Percentiles rank a stretch among this genome's conserved stretches.
Evolutionary conservation across 345 rosid species (phyloP).

Genomic region (Nasturtium officinale): DNA sequence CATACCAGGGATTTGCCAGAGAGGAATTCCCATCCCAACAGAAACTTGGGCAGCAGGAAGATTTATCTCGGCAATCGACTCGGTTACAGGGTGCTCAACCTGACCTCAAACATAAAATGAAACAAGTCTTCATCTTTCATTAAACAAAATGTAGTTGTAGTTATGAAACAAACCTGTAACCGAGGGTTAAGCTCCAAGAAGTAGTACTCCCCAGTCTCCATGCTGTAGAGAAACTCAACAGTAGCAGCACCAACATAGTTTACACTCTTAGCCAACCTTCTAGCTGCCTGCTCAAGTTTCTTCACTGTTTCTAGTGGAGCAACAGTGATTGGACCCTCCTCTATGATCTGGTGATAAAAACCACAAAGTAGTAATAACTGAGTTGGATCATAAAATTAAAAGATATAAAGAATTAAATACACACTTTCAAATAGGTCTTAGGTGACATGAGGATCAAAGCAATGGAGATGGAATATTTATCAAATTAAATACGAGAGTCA

Average conservation of each 20-base stretch:
- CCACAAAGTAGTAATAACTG: too few relatives aligned
- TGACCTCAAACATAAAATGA: slow-evolving; percentile 37
- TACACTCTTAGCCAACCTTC: slow-evolving; percentile 93
- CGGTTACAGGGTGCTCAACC: slow-evolving; percentile 99
- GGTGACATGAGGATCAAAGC: too few relatives aligned
- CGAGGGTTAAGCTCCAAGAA: slow-evolving; percentile 99
- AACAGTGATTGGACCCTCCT: slow-evolving; percentile 99
- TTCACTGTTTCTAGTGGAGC: slow-evolving; percentile 82
- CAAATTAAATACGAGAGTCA: too few relatives aligned
- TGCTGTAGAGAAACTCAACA: slow-evolving; percentile 93
- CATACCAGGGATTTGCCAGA: slow-evolving; percentile 97
- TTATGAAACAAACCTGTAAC: slow-evolving; percentile 66
- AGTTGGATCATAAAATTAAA: too few relatives aligned
- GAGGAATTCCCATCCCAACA: slow-evolving; percentile 98
- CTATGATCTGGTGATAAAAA: slow-evolving; percentile 72
- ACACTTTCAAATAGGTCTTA: too few relatives aligned
- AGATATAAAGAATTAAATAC: too few relatives aligned
- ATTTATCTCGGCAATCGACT: slow-evolving; percentile 98
- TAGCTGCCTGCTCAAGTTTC: slow-evolving; percentile 96
- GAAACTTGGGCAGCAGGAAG: slow-evolving; percentile 98
- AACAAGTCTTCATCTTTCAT: slow-evolving; percentile 2
- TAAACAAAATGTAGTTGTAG: slow-evolving; percentile 10
- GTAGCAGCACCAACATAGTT: slow-evolving; percentile 99
- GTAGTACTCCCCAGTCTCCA: slow-evolving; percentile 99
- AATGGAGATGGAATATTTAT: too few relatives aligned